A percentile compares a stretch with the other conserved stretches of the same genome.
Evolutionary conservation across 257 asterid species (phyloP).

Genomic region (Solanum medicagineum): DNA sequence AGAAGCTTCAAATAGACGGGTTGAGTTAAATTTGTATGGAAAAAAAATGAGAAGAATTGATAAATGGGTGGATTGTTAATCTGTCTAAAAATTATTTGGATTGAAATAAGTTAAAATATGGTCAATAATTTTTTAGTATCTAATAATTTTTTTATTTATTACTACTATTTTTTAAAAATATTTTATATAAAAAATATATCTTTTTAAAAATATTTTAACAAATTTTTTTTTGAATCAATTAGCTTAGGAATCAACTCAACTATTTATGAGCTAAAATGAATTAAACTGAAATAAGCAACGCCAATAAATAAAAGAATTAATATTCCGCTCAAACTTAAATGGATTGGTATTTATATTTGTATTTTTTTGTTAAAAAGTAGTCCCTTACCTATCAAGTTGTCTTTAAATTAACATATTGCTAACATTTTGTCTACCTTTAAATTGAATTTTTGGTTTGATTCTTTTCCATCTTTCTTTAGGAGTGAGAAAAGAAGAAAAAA

Average conservation of each 20-base stretch:
- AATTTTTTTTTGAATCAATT: not conserved
- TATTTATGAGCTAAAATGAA: too few relatives aligned
- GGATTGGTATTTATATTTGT: too few relatives aligned
- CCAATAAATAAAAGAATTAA: too few relatives aligned
- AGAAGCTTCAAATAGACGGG: not conserved
- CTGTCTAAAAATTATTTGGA: fast-evolving
- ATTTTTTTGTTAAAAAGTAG: not conserved
- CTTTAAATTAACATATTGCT: not conserved
- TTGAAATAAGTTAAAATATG: not conserved
- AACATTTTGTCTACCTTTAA: not conserved
- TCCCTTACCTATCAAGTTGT: not conserved
- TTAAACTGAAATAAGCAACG: too few relatives aligned
- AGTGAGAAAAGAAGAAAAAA: not conserved
- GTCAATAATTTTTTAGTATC: not conserved
- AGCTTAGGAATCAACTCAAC: not conserved
- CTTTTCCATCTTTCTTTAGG: not conserved
- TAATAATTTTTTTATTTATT: not conserved
- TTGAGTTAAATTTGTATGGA: not conserved
- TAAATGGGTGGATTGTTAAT: not conserved
- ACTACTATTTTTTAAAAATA: not conserved
- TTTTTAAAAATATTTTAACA: not conserved
- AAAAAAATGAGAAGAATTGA: not conserved
- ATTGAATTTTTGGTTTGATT: not conserved
- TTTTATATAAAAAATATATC: not conserved
- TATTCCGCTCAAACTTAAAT: too few relatives aligned